Percentiles rank a stretch among this genome's conserved stretches.
Evolutionary conservation across 2,329 filamentous ascomycete species (phyloP).

Genomic region (Lojkania enalia): DNA sequence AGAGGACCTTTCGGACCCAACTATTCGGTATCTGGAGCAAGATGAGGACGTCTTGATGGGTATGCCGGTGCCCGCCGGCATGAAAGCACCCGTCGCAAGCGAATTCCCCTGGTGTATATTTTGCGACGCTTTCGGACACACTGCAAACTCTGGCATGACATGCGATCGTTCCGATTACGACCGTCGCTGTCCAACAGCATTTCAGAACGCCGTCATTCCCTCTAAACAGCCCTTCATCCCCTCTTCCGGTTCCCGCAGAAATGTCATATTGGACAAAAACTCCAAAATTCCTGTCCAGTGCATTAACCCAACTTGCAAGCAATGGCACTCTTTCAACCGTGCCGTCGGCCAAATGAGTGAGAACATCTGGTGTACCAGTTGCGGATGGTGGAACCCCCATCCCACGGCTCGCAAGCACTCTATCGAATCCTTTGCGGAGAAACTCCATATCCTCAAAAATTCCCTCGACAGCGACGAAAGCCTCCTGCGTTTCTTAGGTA

Average conservation of each 20-base stretch:
- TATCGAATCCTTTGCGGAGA: no score
- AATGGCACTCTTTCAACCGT: conserved; percentile 2
- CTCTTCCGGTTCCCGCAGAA: no score
- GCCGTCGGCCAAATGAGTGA: conserved; percentile 1
- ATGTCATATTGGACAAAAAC: no score
- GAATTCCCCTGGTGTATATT: conserved; percentile 15
- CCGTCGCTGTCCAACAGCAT: conserved; percentile 1
- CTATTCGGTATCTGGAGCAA: not conserved
- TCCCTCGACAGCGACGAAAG: no score
- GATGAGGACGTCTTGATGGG: conserved; percentile 4
- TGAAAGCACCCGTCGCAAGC: conserved; percentile 2
- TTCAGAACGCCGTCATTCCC: not conserved
- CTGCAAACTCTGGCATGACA: not conserved
- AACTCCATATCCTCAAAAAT: no score
- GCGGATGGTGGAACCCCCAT: conserved; percentile 4
- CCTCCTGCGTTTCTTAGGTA: no score
- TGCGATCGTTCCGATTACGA: conserved; percentile 6
- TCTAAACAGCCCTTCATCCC: not conserved
- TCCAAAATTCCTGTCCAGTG: no score
- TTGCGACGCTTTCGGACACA: conserved; percentile 18
- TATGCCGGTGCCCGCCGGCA: not conserved
- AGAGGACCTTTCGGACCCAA: not conserved
- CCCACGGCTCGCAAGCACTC: not conserved
- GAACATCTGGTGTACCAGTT: conserved; percentile 5
- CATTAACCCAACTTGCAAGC: not conserved